phyloP scores from a whole-genome alignment of 192 early-diverging fungal species.

The Rhizoclosmatium globosum region DNA sequence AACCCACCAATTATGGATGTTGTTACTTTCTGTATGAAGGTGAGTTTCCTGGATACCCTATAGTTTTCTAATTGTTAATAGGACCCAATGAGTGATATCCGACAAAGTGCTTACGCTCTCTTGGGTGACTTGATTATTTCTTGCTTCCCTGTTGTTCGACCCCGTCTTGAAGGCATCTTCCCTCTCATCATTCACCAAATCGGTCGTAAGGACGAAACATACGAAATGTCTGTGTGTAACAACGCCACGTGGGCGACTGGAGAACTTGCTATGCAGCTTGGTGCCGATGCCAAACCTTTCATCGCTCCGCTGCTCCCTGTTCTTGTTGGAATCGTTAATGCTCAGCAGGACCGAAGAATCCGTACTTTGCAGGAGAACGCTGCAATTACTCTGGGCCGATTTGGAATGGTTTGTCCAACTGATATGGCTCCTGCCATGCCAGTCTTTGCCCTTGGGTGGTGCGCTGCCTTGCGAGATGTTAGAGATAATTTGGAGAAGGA shows the following conservation, averaged over 20 bases:
- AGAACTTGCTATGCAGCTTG: conserved; percentile 89
- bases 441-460: conserved; percentile 87
- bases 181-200: conserved; percentile 77
- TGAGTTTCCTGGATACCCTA: conserved; percentile 36
- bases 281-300: conserved; percentile 80
- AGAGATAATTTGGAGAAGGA: conserved; percentile 97
- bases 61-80: conserved; percentile 28
- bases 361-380: conserved; percentile 86
- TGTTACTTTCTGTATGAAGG: conserved; percentile 83
- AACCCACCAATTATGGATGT: conserved; percentile 80
- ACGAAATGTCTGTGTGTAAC: conserved; percentile 83
- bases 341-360: conserved; percentile 69
- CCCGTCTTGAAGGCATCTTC: conserved; percentile 81
- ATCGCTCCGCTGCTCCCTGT: conserved; percentile 81
- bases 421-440: conserved; percentile 87
- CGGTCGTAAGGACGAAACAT: conserved; percentile 19
- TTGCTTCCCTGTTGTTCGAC: conserved; percentile 82
- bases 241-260: conserved; percentile 98
- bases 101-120: conserved; percentile 95
- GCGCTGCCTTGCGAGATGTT: conserved; percentile 75
- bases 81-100: conserved; percentile 77
- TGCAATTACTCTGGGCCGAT: conserved; percentile 95
- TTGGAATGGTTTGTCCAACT: conserved; percentile 87
- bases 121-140: conserved; percentile 96
- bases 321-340: conserved; percentile 84